Percentiles rank a stretch among this genome's conserved stretches.
Evolutionary conservation across 345 rosid genomes (phyloP).

Genomic region (Brassica juncea): DNA sequence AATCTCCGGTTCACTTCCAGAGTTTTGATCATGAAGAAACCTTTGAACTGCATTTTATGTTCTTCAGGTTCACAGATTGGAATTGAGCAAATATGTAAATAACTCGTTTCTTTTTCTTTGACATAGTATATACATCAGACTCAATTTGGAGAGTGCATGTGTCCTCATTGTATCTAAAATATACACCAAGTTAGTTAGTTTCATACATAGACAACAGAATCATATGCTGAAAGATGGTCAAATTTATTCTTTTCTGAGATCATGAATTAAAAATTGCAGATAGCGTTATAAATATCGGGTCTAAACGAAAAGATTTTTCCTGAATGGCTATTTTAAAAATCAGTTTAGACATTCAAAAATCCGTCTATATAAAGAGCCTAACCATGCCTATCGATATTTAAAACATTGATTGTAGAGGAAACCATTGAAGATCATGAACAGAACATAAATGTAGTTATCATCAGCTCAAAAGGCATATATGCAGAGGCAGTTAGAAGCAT

Average conservation of each 20-base stretch:
- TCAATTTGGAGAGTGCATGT: conserved; percentile 1
- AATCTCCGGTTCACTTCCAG: conserved; percentile 7
- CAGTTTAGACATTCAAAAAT: too few relatives aligned
- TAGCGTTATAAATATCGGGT: too few relatives aligned
- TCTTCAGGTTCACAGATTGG: conserved; percentile 42
- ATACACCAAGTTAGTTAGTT: conserved; percentile 1
- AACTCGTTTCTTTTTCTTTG: conserved; percentile 26
- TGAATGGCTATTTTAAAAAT: too few relatives aligned
- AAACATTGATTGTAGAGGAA: background rate
- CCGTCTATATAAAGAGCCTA: too few relatives aligned
- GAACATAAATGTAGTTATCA: background rate
- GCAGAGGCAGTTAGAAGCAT: conserved; percentile 26
- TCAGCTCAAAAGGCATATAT: conserved; percentile 1
- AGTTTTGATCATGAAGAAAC: conserved; percentile 39
- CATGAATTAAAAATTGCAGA: background rate
- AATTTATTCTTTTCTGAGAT: background rate
- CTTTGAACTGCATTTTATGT: conserved; percentile 42
- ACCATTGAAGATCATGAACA: background rate
- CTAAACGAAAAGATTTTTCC: too few relatives aligned
- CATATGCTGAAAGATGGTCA: background rate
- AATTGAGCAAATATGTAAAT: conserved; percentile 46
- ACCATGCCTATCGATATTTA: too few relatives aligned
- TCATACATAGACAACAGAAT: background rate
- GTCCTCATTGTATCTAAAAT: conserved; percentile 9
- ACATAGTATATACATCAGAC: conserved; percentile 34